Evolutionary conservation across 106 monocot species (phyloP), one percentile per base, ranked within the genome.

Genomic region (Platanthera zijinensis): DNA sequence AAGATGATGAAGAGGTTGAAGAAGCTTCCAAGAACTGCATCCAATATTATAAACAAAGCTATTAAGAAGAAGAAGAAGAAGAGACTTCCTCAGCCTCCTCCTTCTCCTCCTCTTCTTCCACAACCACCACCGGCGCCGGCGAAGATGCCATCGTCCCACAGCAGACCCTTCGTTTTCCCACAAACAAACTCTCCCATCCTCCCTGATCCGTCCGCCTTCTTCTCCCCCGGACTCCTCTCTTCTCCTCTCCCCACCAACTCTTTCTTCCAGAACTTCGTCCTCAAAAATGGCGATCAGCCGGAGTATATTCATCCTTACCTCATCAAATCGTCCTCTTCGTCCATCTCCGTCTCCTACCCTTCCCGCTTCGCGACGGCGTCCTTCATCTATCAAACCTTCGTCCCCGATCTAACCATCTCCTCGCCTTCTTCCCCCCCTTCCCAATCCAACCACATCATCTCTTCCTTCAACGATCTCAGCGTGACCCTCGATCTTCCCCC

Each of bases 301-400:
- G 96, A 96, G 74, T 96, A 93, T 83, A 96, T 96, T 81, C 93
- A 96, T 74, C 93, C 96, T 0, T 93, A 96, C 80, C 89, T 91
- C 84, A 74, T 96, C 87, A 89, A 89, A 77, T 86, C 91, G 82
- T 6, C 84, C 78, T 17, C 64, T 72, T 50, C 80, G 45, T 87
- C 96, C 73, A 74, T 96, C 59, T 80, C 85, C 76, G 22, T 88
- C 57, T 85, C 76, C 54, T 83, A 74, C 75, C 88, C 88, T 0
- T 71, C 85, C 10, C 85, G 88, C 11, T 76, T 76, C 18, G 69
- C 76, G 32, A 71, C 81, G 21, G 48, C 81, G 0, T 5, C 62
- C 51, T 96, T 87, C 87, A 89, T 96, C 68, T 91, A 89, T 89
- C 96, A 97, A 69, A 86, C 88, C 84, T 94, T 91, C 87, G 77